Evolutionary conservation across 2,329 filamentous ascomycete genomes (phyloP), one percentile per base, ranked within the genome.

Genomic region (Ascochyta fabae): DNA sequence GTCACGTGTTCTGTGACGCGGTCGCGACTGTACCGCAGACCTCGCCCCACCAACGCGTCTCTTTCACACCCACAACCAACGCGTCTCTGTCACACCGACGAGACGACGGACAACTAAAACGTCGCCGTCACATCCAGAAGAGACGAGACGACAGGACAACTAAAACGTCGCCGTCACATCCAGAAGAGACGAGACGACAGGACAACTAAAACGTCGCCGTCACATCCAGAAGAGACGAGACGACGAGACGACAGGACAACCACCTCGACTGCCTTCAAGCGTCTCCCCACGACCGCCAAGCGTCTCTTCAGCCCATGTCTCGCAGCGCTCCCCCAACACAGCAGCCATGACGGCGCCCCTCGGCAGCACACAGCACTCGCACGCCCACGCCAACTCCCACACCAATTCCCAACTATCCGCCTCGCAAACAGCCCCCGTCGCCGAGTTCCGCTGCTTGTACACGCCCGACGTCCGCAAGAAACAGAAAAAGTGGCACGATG

Each of bases 401-500:
- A 26, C 24, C 19, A 59, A 65, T 40, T 61, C 70, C 26, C 64
- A 64, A 43, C 70, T 83, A 41, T 78, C 81, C 38, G 77, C 78
- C 27, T 83, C 83, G 13, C 84, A 87, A 65, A 89, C 87, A 19
- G 91, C 92, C 2, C 82, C 85, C 0, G 92, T 97, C 35, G 80
- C 90, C 69, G 92, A 96, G 69, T 96, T 89, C 74, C 83, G 86
- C 59, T 97, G 93, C 73, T 86, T 97, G 4, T 97, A 91, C 76
- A 96, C 92, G 2, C 86, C 91, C 71, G 93, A 97, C 71, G 75
- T 96, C 38, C 86, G 87, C 47, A 87, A 91, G 52, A 97, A 97
- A 78, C 88, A 91, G 65, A 97, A 97, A 74, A 83, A 91, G 58
- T 97, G 93, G 93, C 91, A 96, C 69, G 93, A 97, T 87, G 93